phyloP scores from a whole-genome alignment of 768 basidiomycete species.

The Suillus fuscotomentosus region DNA sequence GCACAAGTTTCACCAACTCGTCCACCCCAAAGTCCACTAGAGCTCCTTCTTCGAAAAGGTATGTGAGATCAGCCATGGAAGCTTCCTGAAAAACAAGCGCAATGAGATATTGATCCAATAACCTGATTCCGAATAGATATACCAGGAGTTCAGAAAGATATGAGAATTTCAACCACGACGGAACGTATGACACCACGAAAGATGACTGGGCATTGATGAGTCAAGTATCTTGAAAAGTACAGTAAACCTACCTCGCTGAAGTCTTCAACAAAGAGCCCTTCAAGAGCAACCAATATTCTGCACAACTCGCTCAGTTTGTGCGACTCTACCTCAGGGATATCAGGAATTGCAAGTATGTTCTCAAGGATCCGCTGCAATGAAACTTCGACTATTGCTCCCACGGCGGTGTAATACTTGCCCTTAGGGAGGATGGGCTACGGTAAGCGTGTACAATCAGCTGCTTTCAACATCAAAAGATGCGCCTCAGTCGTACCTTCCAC shows the following conservation, averaged over 20 bases:
- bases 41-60: slow-evolving; percentile 88
- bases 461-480: neutral
- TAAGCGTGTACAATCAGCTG: neutral
- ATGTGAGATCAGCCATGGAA: slow-evolving; percentile 87
- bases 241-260: slow-evolving; percentile 48
- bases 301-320: slow-evolving; percentile 81
- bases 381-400: slow-evolving; percentile 70
- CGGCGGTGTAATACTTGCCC: slow-evolving; percentile 66
- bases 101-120: neutral
- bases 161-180: slow-evolving; percentile 92
- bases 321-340: slow-evolving; percentile 89
- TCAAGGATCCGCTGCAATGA: slow-evolving; percentile 65
- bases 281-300: slow-evolving; percentile 72
- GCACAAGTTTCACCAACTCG: slow-evolving; percentile 79
- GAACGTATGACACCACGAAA: slow-evolving; percentile 81
- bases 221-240: neutral
- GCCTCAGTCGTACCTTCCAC: slow-evolving; percentile 62
- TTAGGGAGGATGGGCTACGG: slow-evolving; percentile 64
- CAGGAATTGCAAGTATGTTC: slow-evolving; percentile 72
- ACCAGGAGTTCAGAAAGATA: slow-evolving; percentile 92
- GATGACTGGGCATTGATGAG: slow-evolving; percentile 48
- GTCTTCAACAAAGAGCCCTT: slow-evolving; percentile 76
- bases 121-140: slow-evolving; percentile 25
- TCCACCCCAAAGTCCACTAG: slow-evolving; percentile 86
- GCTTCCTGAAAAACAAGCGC: slow-evolving; percentile 61